Conservation (phyloP, 2,329 filamentous ascomycete genomes). For the Fusarium nelsonii region DNA sequence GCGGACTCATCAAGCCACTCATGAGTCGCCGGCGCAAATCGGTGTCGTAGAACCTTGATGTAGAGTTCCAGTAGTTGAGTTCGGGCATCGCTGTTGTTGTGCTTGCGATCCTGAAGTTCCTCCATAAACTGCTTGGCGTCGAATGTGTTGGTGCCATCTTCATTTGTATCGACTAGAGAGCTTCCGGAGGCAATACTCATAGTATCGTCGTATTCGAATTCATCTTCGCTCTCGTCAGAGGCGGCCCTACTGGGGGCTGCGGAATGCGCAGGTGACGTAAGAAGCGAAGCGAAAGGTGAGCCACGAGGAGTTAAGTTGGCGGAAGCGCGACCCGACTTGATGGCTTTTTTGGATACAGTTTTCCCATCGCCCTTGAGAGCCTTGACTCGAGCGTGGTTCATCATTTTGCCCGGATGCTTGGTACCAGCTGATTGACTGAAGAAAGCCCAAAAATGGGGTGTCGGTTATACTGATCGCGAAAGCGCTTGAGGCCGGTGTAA, state of each 20-base stretch:
- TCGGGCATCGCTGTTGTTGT: slow-evolving; percentile 78
- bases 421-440: background rate
- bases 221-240: slow-evolving; percentile 71
- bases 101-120: slow-evolving; percentile 80
- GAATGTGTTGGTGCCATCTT: slow-evolving; percentile 76
- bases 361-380: slow-evolving; percentile 77
- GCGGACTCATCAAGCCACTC: slow-evolving; percentile 68
- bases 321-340: slow-evolving; percentile 69
- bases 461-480: background rate
- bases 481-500: slow-evolving; percentile 4
- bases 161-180: slow-evolving; percentile 66
- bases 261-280: slow-evolving; percentile 70
- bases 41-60: slow-evolving; percentile 66
- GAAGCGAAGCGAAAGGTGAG: slow-evolving; percentile 69
- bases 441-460: background rate
- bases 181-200: slow-evolving; percentile 58
- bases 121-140: slow-evolving; percentile 72
- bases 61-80: slow-evolving; percentile 60
- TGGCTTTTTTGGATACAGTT: slow-evolving; percentile 77
- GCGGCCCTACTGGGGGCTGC: slow-evolving; percentile 70
- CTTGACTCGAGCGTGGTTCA: slow-evolving; percentile 76
- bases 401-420: slow-evolving; percentile 47
- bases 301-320: slow-evolving; percentile 67
- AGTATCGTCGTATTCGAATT: slow-evolving; percentile 60
- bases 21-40: slow-evolving; percentile 52